A percentile compares a stretch with the other conserved stretches of the same genome.
Conservation (phyloP, 129 eudicot species). For the Arctium minus region DNA sequence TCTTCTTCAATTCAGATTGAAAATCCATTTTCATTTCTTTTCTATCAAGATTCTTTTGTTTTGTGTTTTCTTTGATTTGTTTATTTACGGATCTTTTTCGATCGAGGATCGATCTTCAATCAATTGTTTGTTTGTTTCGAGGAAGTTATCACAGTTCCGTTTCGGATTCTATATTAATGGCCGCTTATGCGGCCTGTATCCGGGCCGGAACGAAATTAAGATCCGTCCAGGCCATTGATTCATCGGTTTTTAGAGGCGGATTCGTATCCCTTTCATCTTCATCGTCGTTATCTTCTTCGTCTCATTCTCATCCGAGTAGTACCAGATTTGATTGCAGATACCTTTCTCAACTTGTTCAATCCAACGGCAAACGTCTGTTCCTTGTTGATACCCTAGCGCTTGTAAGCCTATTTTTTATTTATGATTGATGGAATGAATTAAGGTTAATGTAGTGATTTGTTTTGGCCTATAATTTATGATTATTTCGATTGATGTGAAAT, state of each 20-base stretch:
- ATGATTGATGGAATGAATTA: background rate
- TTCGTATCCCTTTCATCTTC: conserved; percentile 8
- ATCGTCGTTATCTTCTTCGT: conserved; percentile 11
- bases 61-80: background rate
- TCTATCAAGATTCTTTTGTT: conserved; percentile 2
- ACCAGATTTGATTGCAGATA: conserved; percentile 26
- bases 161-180: conserved; percentile 33
- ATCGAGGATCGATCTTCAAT: background rate
- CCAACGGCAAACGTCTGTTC: conserved; percentile 67
- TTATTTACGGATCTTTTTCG: background rate
- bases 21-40: conserved; percentile 5
- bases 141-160: conserved; percentile 1
- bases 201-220: conserved; percentile 41
- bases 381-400: conserved; percentile 93
- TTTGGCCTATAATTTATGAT: background rate
- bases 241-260: conserved; percentile 7
- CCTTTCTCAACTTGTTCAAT: conserved; percentile 55
- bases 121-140: background rate
- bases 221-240: conserved; percentile 25
- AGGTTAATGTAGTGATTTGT: background rate
- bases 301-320: background rate
- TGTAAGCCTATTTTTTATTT: conserved; percentile 35
- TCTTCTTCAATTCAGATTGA: background rate
- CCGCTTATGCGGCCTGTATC: conserved; percentile 70
- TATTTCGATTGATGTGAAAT: conserved; percentile 1